phyloP scores from a whole-genome alignment of 768 basidiomycete species.

The Porphyrellus cyaneotinctus region DNA sequence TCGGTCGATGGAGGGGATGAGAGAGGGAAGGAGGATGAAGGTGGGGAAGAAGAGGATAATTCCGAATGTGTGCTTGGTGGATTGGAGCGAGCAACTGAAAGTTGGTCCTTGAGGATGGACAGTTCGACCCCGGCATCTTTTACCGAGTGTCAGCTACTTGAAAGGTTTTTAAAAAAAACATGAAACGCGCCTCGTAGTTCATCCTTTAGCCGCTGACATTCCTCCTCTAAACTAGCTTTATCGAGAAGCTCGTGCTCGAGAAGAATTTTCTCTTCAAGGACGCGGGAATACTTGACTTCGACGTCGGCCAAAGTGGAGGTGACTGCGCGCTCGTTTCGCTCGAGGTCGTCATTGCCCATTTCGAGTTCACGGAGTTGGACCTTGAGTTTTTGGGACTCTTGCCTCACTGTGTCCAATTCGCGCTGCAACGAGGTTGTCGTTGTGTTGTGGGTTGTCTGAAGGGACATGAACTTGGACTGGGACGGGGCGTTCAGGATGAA shows the following conservation, averaged over 20 bases:
- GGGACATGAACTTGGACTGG: constrained; percentile 78
- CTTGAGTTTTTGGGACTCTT: constrained; percentile 67
- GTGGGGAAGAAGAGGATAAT: constrained; percentile 25
- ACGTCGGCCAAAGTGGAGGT: constrained; percentile 78
- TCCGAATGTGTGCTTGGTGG: constrained; percentile 27
- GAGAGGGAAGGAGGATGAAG: constrained; percentile 35
- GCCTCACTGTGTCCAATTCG: constrained; percentile 78
- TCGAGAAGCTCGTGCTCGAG: constrained; percentile 92
- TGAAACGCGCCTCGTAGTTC: constrained; percentile 82
- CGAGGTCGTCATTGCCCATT: constrained; percentile 97
- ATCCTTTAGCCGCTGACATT: constrained; percentile 85
- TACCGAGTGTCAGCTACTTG: constrained; percentile 14
- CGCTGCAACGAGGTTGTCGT: constrained; percentile 88
- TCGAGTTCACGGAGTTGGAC: constrained; percentile 83
- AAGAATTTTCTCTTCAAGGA: constrained; percentile 94
- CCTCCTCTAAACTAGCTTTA: constrained; percentile 88
- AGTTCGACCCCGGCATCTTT: constrained; percentile 84
- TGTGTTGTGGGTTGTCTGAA: constrained; percentile 88
- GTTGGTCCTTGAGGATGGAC: constrained; percentile 74
- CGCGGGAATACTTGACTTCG: constrained; percentile 84
- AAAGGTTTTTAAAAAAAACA: background rate
- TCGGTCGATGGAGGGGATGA: constrained; percentile 32
- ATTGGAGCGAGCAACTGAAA: constrained; percentile 39
- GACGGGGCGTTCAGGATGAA: constrained; percentile 6
- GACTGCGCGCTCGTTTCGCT: constrained; percentile 88